phyloP scores from a whole-genome alignment of 106 monocot genomes.

The Dendrobium nobile region DNA sequence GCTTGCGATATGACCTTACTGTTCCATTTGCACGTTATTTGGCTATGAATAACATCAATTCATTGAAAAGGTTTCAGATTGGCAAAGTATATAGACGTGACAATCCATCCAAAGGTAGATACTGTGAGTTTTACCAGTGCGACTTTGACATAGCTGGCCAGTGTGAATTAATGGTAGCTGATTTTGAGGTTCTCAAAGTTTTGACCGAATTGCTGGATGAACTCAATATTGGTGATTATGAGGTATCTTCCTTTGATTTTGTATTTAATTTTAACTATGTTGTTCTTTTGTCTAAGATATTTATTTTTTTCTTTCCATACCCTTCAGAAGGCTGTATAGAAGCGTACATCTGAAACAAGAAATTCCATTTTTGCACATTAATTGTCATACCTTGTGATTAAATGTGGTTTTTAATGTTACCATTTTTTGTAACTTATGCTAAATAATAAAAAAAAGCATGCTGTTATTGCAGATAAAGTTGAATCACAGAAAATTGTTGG shows the following conservation, averaged over 20 bases:
- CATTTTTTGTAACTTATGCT: background rate
- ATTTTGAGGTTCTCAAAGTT: conserved; percentile 89
- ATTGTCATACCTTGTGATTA: background rate
- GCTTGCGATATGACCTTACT: too few species aligned
- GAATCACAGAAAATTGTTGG: conserved; percentile 87
- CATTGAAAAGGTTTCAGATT: conserved; percentile 90
- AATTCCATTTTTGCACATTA: too few species aligned
- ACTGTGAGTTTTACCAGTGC: conserved; percentile 98
- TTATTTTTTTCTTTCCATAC: too few species aligned
- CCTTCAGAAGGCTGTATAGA: too few species aligned
- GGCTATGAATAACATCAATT: conserved; percentile 58
- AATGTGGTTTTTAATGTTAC: background rate
- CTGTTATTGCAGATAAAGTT: conserved; percentile 71
- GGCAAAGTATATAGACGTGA: conserved; percentile 97
- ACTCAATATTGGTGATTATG: conserved; percentile 79
- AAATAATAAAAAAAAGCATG: background rate
- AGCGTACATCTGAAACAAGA: too few species aligned
- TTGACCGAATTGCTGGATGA: conserved; percentile 77
- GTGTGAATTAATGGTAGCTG: conserved; percentile 83
- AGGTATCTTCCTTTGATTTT: conserved; percentile 31
- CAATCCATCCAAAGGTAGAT: conserved; percentile 94
- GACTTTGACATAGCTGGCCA: conserved; percentile 96
- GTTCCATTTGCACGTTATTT: too few species aligned
- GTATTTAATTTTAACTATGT: background rate
- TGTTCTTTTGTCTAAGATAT: background rate